Percentiles rank a stretch among this genome's conserved stretches.
phyloP scores from a whole-genome alignment of 73 alveolate species.

The Breviolum minutum region DNA sequence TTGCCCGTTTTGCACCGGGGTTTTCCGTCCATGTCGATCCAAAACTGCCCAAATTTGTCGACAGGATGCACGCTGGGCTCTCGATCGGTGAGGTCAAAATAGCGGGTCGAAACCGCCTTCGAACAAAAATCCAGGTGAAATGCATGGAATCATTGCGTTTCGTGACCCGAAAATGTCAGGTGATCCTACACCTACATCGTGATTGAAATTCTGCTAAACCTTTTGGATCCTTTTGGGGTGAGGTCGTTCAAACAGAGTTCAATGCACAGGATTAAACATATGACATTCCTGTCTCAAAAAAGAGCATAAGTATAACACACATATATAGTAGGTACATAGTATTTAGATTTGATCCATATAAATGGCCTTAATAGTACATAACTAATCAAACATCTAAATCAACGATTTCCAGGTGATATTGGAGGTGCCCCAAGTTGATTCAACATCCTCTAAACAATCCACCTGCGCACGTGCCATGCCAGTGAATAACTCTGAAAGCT shows the following conservation, averaged over 20 bases:
- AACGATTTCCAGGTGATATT: neutral
- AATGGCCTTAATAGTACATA: too few species aligned
- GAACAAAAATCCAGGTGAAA: neutral
- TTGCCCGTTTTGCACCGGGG: neutral
- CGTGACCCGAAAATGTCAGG: neutral
- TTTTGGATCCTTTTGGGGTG: too few species aligned
- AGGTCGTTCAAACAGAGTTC: too few species aligned
- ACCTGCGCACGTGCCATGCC: slow-evolving; percentile 91
- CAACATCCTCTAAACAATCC: neutral
- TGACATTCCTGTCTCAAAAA: too few species aligned
- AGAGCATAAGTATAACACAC: neutral
- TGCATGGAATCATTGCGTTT: neutral
- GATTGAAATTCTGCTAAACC: too few species aligned
- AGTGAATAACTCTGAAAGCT: slow-evolving; percentile 72
- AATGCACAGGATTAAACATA: too few species aligned
- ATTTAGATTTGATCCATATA: neutral
- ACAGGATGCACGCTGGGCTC: slow-evolving; percentile 55
- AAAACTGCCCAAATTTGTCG: neutral
- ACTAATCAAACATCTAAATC: neutral
- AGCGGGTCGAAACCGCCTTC: slow-evolving; percentile 72
- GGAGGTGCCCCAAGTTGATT: neutral
- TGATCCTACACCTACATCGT: too few species aligned
- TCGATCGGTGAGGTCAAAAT: slow-evolving; percentile 81
- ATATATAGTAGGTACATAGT: too few species aligned
- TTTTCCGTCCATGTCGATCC: neutral